These are phyloP conservation scores for Opeltia flavorubescens DNA, from an alignment of 495 filamentous ascomycete genomes.

Conservation along the genomic window DNA sequence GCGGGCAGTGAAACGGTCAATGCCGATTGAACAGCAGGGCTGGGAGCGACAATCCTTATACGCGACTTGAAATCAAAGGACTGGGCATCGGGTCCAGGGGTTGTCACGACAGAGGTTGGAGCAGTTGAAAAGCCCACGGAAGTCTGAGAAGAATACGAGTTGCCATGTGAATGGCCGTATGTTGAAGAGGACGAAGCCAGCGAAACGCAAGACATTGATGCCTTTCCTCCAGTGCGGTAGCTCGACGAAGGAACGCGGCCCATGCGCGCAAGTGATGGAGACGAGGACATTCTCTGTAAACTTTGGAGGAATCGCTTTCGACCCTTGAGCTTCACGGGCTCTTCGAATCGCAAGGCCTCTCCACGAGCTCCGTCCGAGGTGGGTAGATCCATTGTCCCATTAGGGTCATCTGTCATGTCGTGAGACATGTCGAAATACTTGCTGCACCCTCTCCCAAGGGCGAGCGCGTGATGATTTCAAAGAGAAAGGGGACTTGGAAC, in stretches of 20 bases:
- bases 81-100: conserved; percentile 25
- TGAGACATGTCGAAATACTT: not conserved
- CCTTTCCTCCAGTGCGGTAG: conserved; percentile 52
- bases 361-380: not conserved
- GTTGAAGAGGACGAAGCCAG: conserved; percentile 47
- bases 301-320: conserved; percentile 61
- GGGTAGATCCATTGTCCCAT: not conserved
- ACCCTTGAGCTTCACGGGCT: conserved; percentile 51
- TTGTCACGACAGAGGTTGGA: conserved; percentile 43
- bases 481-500: not conserved
- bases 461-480: not conserved
- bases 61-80: conserved; percentile 30
- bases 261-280: conserved; percentile 54
- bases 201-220: conserved; percentile 78
- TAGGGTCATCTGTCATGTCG: not conserved
- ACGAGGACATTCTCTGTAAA: conserved; percentile 81
- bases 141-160: conserved; percentile 46
- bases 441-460: not conserved
- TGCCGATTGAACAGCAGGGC: conserved; percentile 17
- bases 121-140: conserved; percentile 50
- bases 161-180: conserved; percentile 35
- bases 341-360: conserved; percentile 28
- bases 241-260: conserved; percentile 41
- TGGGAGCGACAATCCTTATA: conserved; percentile 29
- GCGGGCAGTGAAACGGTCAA: conserved; percentile 47